Evolutionary conservation across 306 rosid species (phyloP).

Genomic region (Glycyrrhiza uralensis): DNA sequence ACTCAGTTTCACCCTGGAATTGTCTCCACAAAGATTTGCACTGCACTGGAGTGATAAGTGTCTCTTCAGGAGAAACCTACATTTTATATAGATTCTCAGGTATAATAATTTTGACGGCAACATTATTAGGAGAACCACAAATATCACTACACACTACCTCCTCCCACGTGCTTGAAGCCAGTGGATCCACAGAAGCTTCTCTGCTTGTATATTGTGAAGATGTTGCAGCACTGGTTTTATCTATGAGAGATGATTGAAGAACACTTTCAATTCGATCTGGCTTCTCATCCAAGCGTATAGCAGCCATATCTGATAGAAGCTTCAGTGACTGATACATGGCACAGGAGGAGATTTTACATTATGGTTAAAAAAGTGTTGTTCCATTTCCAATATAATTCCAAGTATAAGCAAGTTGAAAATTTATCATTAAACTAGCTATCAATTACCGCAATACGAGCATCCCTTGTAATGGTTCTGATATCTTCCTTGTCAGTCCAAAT

Average conservation of each 20-base stretch:
- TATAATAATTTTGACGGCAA: slow-evolving; percentile 12
- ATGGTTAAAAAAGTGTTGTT: slow-evolving; percentile 7
- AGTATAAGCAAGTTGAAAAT: not conserved
- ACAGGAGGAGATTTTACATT: slow-evolving; percentile 24
- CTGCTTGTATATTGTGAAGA: slow-evolving; percentile 43
- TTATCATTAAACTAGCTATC: slow-evolving; percentile 12
- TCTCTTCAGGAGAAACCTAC: slow-evolving; percentile 61
- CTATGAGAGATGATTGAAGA: slow-evolving; percentile 54
- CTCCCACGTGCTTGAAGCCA: slow-evolving; percentile 90
- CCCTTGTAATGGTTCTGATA: slow-evolving; percentile 70
- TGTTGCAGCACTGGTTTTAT: slow-evolving; percentile 42
- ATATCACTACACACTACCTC: slow-evolving; percentile 52
- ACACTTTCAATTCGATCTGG: slow-evolving; percentile 61
- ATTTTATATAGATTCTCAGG: slow-evolving; percentile 12
- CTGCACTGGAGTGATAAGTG: slow-evolving; percentile 72
- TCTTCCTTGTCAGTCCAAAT: slow-evolving; percentile 92
- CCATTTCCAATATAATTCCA: slow-evolving; percentile 16
- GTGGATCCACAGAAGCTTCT: slow-evolving; percentile 51
- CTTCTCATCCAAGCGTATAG: slow-evolving; percentile 79
- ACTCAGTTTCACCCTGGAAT: slow-evolving; percentile 78
- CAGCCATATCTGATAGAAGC: slow-evolving; percentile 76
- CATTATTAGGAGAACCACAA: slow-evolving; percentile 24
- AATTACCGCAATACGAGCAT: slow-evolving; percentile 68
- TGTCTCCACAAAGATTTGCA: slow-evolving; percentile 95
- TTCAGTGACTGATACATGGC: slow-evolving; percentile 61